Conservation (phyloP, 495 filamentous ascomycete genomes). For the Trichoderma parareesei region DNA sequence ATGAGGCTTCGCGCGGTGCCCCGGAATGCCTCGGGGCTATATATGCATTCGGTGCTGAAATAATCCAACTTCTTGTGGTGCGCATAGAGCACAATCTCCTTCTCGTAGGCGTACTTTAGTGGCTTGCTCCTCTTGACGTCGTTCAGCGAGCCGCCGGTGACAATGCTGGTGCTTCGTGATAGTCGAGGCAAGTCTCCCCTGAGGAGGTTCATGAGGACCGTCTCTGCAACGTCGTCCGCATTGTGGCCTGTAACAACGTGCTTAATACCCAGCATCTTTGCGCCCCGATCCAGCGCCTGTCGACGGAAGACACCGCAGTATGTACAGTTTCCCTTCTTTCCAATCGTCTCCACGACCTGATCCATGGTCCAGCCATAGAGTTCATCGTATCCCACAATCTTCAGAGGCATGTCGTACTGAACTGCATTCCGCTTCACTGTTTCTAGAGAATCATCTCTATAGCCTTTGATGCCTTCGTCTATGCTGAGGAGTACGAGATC, state of each 20-base stretch:
- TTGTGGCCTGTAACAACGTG: slow-evolving; percentile 98
- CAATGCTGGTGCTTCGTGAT: slow-evolving; percentile 82
- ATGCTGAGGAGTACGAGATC: slow-evolving; percentile 82
- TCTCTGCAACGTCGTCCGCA: slow-evolving; percentile 97
- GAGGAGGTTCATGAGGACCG: slow-evolving; percentile 93
- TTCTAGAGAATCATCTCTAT: slow-evolving; percentile 89
- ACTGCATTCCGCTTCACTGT: slow-evolving; percentile 89
- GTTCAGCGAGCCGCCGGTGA: slow-evolving; percentile 65
- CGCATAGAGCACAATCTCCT: slow-evolving; percentile 96
- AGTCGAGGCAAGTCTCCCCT: slow-evolving; percentile 84
- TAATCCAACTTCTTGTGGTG: slow-evolving; percentile 95
- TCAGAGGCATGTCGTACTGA: slow-evolving; percentile 84
- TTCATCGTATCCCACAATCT: slow-evolving; percentile 87
- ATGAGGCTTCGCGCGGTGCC: slow-evolving; percentile 86
- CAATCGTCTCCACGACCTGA: slow-evolving; percentile 88
- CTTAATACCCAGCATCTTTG: slow-evolving; percentile 75
- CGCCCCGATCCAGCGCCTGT: slow-evolving; percentile 89
- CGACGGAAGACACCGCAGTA: slow-evolving; percentile 96
- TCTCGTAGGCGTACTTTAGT: slow-evolving; percentile 96
- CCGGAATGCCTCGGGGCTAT: slow-evolving; percentile 95
- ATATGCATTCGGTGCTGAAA: slow-evolving; percentile 97
- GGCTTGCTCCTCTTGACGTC: slow-evolving; percentile 91
- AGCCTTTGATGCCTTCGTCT: slow-evolving; percentile 95
- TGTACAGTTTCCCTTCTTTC: slow-evolving; percentile 98
- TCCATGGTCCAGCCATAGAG: slow-evolving; percentile 99